Evolutionary conservation across 164 flowering plant species (phyloP), one percentile per base, ranked within the genome.

Genomic region (Echeveria elegans): DNA sequence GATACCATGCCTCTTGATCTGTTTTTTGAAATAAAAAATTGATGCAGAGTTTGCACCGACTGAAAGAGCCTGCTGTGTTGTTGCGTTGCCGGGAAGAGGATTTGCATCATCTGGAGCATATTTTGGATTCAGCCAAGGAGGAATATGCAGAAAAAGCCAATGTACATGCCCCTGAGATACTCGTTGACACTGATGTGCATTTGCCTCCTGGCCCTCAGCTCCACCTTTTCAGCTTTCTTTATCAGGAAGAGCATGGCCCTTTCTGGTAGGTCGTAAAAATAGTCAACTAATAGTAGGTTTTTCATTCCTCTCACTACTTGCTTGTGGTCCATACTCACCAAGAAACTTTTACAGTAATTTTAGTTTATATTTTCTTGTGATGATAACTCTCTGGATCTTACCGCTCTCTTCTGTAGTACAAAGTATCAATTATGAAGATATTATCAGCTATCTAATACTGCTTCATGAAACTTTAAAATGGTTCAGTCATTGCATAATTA

Each of bases 21-120:
- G 5, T 26, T 59, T 63, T n/a, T 21, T 15, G 6, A 34, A 38
- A 2, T 59, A 24, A 1, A 12, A 32, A 26, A 29, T 16, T 18
- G 1, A 28, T 73, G 72, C 82, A 93, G 98, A 79, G 97, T 80
- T 82, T 93, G 82, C 82, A 90, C 60, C 93, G 70, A n/a, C n/a
- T n/a, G n/a, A n/a, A n/a, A n/a, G n/a, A n/a, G n/a, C n/a, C n/a
- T n/a, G n/a, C n/a, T n/a, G 95, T 90, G 63, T 72, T 93, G 48
- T 71, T 93, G 76, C 88, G 97, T 36, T 93, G 98, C 68, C 96
- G 97, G 48, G 69, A 85, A 73, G 86, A 75, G 34, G 97, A 93
- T 67, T 47, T 71, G 32, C 72, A 75, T 31, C 64, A 84, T 73
- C 90, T 93, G 69, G 82, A 86, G 67, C 80, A 85, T 72, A 82